Base-by-base conservation (phyloP, 139 green algal genomes). In the Parachlorella kessleri region DNA sequence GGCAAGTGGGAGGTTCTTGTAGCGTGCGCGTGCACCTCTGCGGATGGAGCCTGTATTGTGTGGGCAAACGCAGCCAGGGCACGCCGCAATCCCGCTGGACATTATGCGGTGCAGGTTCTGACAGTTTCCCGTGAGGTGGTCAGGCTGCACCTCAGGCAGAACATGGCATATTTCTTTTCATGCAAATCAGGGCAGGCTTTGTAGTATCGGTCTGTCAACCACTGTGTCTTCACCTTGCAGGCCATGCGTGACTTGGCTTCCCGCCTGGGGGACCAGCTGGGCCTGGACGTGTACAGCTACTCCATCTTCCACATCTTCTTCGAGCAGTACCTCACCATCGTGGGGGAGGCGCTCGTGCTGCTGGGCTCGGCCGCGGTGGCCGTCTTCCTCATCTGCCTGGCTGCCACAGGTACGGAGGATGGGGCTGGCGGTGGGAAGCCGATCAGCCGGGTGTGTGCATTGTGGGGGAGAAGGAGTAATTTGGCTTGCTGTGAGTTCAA, bases 301-400 rank as follows among this genome's bases (percentile, higher is more conserved):
- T 97, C 92, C 41, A 73, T 96, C 3, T 98, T 98, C 82, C 93
- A 98, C 88, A 84, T 97, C 72, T 98, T 97, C 83, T 98, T 98
- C 72, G 94, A 98, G 89, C 94, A 98, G 87, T 97, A 97, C 85
- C 87, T 98, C 35, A 77, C 78, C 63, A 85, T 94, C 18, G 72
- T 35, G 3, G 72, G 72, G 24, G 82, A 88, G 37, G 76, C 81
- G 38, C 30, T 74, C 24, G 55, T 48, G 32, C 66, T 91, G 68
- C 81, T 91, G 68, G 76, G 72, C 18, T 81, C 41, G 4, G 81
- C 79, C n/a, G 75, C 67, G 9, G 67, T 76, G 7, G 75, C 84
- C 14, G 73, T 88, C 1, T 80, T 86, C 48, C 14, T 88, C 3
- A 76, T 90, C 42, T 88, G 78, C 55, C 79, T 77, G 35, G n/a